Base-by-base conservation (phyloP, 352 stramenopile genomes). In the Phytophthora pluvialis region DNA sequence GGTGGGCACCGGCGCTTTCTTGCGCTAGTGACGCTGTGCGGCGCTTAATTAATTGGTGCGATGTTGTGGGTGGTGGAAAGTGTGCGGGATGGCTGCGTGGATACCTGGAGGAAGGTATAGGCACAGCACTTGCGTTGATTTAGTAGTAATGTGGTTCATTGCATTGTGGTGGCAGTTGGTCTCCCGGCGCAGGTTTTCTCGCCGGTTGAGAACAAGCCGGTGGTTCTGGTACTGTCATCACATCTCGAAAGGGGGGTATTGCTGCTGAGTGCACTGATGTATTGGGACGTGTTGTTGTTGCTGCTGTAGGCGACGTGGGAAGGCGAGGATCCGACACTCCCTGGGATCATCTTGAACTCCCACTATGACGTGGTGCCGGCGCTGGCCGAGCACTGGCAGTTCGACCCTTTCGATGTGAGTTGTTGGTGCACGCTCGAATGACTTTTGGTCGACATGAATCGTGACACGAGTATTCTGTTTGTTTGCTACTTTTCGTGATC, bases 351-450 rank as follows among this genome's bases (percentile, higher is more conserved):
- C 6, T 74, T 98, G n/a, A 99, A 99, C 72, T 97, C 86, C 16
- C 97, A 99, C 71, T 99, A 99, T 73, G 97, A 99, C 72, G 95
- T 99, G 16, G 97, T 99, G 10, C 97, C 97, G 0, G 93, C 85
- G 28, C 86, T 96, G 54, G 35, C 72, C 3, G 81, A 97, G 46
- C 72, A 89, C 53, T 99, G 97, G 97, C 83, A 95, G 18, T 88
- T 88, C 9, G 90, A 97, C 45, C 91, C 97, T 1, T 99, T 98
- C 67, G 88, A 86, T 16, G 83, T 91, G 53, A 40, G 76, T 67
- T 26, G n/a, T 39, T 21, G 21, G 21, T 21, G 21, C 21, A 21
- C 21, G 21, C 21, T 21, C 21, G 21, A 21, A 21, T 21, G 21
- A 21, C 21, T 21, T 21, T 21, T 21, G 21, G 21, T 21, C 21